Evolutionary conservation across 352 stramenopile genomes (phyloP).

Genomic region (Pythium monospermum): DNA sequence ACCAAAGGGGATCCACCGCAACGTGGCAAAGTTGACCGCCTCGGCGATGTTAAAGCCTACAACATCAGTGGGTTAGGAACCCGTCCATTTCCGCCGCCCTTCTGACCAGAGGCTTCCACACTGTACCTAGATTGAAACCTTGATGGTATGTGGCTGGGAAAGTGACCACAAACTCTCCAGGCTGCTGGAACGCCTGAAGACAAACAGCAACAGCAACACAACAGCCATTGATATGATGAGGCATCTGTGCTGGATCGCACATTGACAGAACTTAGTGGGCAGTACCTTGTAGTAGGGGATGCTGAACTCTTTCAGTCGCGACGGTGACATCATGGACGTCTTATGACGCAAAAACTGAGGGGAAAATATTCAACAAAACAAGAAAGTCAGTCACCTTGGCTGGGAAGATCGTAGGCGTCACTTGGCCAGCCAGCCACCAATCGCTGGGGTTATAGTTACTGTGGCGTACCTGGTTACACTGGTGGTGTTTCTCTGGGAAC

Average conservation of each 20-base stretch:
- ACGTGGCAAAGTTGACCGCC: slow-evolving; percentile 86
- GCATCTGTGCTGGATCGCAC: too few species aligned
- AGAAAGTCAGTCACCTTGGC: too few species aligned
- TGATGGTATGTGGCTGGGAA: slow-evolving; percentile 88
- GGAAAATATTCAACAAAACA: too few species aligned
- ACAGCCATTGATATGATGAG: too few species aligned
- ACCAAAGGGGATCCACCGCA: slow-evolving; percentile 79
- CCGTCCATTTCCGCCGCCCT: too few species aligned
- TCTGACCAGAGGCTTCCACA: too few species aligned
- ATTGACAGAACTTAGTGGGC: not conserved
- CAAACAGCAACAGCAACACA: not conserved
- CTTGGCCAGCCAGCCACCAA: too few species aligned
- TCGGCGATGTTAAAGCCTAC: slow-evolving; percentile 90
- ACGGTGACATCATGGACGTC: slow-evolving; percentile 87
- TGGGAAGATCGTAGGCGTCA: too few species aligned
- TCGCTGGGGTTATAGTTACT: too few species aligned
- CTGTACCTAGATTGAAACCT: slow-evolving; percentile 86
- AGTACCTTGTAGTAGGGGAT: slow-evolving; percentile 72
- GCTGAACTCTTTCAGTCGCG: slow-evolving; percentile 71
- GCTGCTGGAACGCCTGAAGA: slow-evolving; percentile 62
- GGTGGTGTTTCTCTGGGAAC: slow-evolving; percentile 84
- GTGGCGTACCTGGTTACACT: slow-evolving; percentile 75
- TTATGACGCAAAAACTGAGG: slow-evolving; percentile 92
- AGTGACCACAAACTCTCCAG: slow-evolving; percentile 91
- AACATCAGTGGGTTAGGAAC: too few species aligned